Percentiles rank a stretch among this genome's conserved stretches.
Conservation (phyloP, 164 flowering plant species). For the grape (Vitis vinifera) region ASM3070453v1 NC_081818.1:26993501-26994000, state of each 20-base stretch:
- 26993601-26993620: not conserved
- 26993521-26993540: not conserved
- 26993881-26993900: not conserved
- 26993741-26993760: not conserved
- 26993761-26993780: no score
- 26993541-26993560: not conserved
- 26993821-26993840: not conserved
- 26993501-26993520: not conserved
- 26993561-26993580: not conserved
- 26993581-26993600: not conserved
- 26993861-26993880: not conserved
- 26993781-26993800: not conserved
- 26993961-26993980: no score
- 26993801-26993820: not conserved
- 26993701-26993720: slow-evolving; percentile 80
- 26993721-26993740: slow-evolving; percentile 11
- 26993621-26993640: slow-evolving; percentile 44
- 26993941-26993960: not conserved
- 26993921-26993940: not conserved
- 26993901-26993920: not conserved
- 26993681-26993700: slow-evolving; percentile 59
- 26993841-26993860: no score
- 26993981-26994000: no score
- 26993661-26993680: slow-evolving; percentile 77
- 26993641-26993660: slow-evolving; percentile 47